Percentiles rank a stretch among this genome's conserved stretches.
Evolutionary conservation across 768 basidiomycete genomes (phyloP).

Genomic region (Mycena floridula): DNA sequence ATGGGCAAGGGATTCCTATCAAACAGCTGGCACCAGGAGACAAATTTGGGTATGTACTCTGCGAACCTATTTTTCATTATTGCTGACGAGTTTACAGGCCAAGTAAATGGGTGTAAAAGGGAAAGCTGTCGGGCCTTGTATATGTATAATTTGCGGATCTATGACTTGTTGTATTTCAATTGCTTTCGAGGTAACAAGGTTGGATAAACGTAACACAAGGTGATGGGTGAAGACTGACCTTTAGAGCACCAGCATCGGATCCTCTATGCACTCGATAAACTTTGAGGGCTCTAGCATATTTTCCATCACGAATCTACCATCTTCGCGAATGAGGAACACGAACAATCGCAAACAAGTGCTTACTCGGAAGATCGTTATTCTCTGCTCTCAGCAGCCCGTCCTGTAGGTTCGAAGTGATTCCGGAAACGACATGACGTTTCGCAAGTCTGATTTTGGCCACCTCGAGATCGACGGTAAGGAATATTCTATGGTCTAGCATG

Average conservation of each 20-base stretch:
- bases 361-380: constrained; percentile 75
- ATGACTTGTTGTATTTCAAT: no score
- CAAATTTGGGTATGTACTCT: constrained; percentile 28
- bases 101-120: no score
- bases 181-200: no score
- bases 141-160: no score
- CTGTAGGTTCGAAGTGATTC: constrained; percentile 57
- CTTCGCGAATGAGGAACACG: constrained; percentile 16
- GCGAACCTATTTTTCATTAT: no score
- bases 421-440: constrained; percentile 70
- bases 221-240: not conserved
- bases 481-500: constrained; percentile 75
- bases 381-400: constrained; percentile 69
- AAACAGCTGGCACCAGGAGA: constrained; percentile 22
- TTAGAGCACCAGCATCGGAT: constrained; percentile 12
- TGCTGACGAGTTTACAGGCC: no score
- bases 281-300: constrained; percentile 42
- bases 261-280: constrained; percentile 30
- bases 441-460: constrained; percentile 58
- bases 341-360: constrained; percentile 8
- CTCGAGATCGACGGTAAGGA: constrained; percentile 50
- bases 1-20: constrained; percentile 31
- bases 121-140: no score
- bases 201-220: not conserved
- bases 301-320: constrained; percentile 37